Base-by-base conservation (phyloP, 2,329 filamentous ascomycete species). In the Aureobasidium mangrovei region DNA sequence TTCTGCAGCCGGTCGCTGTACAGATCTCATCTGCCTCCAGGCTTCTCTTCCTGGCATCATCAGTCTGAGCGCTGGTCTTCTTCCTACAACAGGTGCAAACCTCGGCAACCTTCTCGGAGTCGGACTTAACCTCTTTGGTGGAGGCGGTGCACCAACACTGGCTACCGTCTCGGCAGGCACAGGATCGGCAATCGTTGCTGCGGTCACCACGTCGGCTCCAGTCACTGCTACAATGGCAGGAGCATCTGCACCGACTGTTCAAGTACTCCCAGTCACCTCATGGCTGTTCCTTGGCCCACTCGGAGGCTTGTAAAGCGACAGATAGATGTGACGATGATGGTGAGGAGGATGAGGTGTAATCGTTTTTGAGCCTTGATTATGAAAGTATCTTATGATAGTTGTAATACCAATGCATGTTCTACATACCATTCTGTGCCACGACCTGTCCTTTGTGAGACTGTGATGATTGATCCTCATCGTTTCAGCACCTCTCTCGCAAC, bases 401-500 rank as follows among this genome's bases (percentile, higher is more conserved):
- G 18, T 53, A 43, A 53, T 53, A 43, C 2, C 32, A 38, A 53
- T 33, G 49, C 49, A 53, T 53, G 26, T 53, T 44, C 32, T 53
- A 53, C 49, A 38, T 53, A 53, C 39, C 40, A 24, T 3, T 18
- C 32, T 35, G 40, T 53, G 40, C 32, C 40, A 41, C 6, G 8
- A 18, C 18, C 18, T 18, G 18, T 8, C 6, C 24, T n/a, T 35
- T 35, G 4, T 51, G 12, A 27, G 3, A 33, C 8, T 27, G 38
- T 41, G 28, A 12, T 7, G 9, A 12, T 3, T 8, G n/a, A 33
- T 5, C 40, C 12, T 55, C 44, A 43, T 5, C 39, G 38, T 40
- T 59, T 59, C 55, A 62, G 38, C 9, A 62, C 53, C 33, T 61
- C 59, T 42, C 58, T 61, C 5, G 60, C 59, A 1, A 61, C 53